Evolutionary conservation across 257 asterid genomes (phyloP).

Genomic region (Gentiana macrophylla): DNA sequence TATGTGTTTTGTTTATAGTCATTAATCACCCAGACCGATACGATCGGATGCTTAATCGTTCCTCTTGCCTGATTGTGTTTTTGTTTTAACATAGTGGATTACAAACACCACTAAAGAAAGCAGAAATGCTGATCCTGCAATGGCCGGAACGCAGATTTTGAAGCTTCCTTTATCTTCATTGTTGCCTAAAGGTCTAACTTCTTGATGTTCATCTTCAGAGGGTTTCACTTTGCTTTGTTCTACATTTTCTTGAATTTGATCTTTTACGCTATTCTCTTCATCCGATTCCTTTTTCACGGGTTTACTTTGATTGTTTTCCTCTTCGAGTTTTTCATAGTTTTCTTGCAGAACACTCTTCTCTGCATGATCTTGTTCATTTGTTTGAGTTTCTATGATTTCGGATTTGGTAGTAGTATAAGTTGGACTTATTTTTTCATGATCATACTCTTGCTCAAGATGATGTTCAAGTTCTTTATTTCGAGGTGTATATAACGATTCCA

Average conservation of each 20-base stretch:
- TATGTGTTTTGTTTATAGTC: no score
- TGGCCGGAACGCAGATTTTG: slow-evolving; percentile 44
- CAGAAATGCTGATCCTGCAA: slow-evolving; percentile 76
- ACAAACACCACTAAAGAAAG: slow-evolving; percentile 65
- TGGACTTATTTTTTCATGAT: neutral
- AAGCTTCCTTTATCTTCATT: slow-evolving; percentile 19
- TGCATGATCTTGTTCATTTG: neutral
- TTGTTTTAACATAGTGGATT: slow-evolving; percentile 39
- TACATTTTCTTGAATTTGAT: neutral
- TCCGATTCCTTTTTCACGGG: slow-evolving; percentile 1
- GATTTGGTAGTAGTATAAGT: no score
- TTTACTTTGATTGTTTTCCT: neutral
- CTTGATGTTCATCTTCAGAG: slow-evolving; percentile 14
- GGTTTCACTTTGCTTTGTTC: slow-evolving; percentile 9
- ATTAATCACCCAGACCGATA: no score
- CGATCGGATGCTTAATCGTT: slow-evolving; percentile 16
- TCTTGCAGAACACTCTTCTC: slow-evolving; percentile 5
- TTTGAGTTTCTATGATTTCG: neutral
- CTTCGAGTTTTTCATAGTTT: neutral
- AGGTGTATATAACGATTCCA: neutral
- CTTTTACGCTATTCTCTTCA: slow-evolving; percentile 12
- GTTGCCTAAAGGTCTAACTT: slow-evolving; percentile 5
- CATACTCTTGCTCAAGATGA: neutral
- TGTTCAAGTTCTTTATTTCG: slow-evolving; percentile 1
- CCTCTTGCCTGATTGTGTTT: slow-evolving; percentile 30